phyloP scores from a whole-genome alignment of 2,329 filamentous ascomycete genomes.

The Ceratocystis cubensis region DNA sequence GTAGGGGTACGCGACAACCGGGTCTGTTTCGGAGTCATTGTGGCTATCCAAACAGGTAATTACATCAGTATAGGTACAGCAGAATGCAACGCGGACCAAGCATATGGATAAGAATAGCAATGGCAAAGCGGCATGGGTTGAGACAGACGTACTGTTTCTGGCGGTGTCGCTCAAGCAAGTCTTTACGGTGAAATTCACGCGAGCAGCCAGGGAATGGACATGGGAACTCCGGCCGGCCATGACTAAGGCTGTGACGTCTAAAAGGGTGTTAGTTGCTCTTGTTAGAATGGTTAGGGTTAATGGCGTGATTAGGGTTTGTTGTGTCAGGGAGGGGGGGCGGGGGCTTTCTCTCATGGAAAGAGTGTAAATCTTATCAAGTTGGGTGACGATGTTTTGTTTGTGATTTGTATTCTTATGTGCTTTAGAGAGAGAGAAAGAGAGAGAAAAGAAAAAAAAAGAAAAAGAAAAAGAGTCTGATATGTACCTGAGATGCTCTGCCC shows the following conservation, averaged over 20 bases:
- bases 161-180: constrained; percentile 47
- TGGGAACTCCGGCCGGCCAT: constrained; percentile 40
- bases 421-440: background rate
- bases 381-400: background rate
- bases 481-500: constrained; percentile 50
- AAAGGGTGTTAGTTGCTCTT: background rate
- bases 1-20: background rate
- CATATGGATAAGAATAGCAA: background rate
- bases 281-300: background rate
- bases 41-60: background rate
- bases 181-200: constrained; percentile 45
- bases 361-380: background rate
- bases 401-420: background rate
- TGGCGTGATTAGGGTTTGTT: background rate
- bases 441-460: background rate
- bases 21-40: constrained; percentile 1
- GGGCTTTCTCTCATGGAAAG: background rate
- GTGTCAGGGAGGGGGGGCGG: background rate
- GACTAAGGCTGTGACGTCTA: constrained; percentile 50
- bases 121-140: constrained; percentile 9
- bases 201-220: constrained; percentile 44
- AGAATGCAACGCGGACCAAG: background rate
- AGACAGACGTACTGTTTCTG: constrained; percentile 29
- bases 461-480: constrained; percentile 19
- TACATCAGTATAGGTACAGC: background rate